These are phyloP conservation scores for Debaryomycetaceae sp. DNA, from an alignment of 1,139 yeast species.

Conservation along the genomic window DNA sequence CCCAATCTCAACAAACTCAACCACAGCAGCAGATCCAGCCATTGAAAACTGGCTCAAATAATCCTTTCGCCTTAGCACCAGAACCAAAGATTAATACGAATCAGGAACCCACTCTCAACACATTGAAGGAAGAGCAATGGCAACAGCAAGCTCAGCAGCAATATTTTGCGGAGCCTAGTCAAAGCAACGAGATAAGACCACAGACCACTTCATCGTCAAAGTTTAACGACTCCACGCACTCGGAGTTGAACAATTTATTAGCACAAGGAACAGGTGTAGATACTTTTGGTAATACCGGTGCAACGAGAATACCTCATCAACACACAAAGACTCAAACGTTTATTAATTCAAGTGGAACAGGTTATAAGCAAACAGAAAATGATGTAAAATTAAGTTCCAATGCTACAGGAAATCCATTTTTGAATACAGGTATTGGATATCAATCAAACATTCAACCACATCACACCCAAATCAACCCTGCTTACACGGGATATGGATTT, in stretches of 20 bases:
- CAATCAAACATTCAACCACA: slow-evolving; percentile 49
- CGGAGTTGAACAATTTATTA: slow-evolving; percentile 70
- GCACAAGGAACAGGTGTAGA: slow-evolving; percentile 91
- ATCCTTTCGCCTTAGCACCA: slow-evolving; percentile 72
- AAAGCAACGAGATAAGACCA: slow-evolving; percentile 23
- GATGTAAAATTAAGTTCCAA: slow-evolving; percentile 38
- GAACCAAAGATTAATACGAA: slow-evolving; percentile 16
- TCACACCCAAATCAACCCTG: slow-evolving; percentile 17
- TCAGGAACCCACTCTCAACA: slow-evolving; percentile 23
- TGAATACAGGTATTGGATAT: slow-evolving; percentile 73
- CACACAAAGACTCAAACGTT: slow-evolving; percentile 80
- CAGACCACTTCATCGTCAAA: slow-evolving; percentile 37
- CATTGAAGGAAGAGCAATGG: slow-evolving; percentile 24
- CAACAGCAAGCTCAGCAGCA: slow-evolving; percentile 21
- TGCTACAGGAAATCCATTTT: slow-evolving; percentile 69
- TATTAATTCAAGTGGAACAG: slow-evolving; percentile 86
- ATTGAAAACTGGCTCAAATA: slow-evolving; percentile 78
- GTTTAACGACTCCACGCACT: slow-evolving; percentile 53
- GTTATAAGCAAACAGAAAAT: slow-evolving; percentile 52
- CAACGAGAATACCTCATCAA: slow-evolving; percentile 86
- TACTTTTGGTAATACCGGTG: slow-evolving; percentile 94
- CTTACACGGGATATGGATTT: slow-evolving; percentile 89
- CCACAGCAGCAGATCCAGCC: slow-evolving; percentile 48
- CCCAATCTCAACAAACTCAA: slow-evolving; percentile 15
- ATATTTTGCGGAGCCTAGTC: slow-evolving; percentile 20